Conservation (phyloP, 1,139 yeast genomes). For the Yamadazyma pseudoaaseri region DNA sequence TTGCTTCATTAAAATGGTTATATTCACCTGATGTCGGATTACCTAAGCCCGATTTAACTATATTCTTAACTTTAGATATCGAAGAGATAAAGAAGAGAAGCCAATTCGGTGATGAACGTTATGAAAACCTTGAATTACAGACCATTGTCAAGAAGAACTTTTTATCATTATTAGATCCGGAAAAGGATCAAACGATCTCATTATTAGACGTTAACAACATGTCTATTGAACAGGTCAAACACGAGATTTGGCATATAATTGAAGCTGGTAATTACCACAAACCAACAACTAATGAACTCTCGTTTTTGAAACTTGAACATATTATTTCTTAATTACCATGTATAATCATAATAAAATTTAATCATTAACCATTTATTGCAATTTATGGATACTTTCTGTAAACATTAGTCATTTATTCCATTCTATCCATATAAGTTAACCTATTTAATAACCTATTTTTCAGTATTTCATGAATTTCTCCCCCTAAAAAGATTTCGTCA, state of each 20-base stretch:
- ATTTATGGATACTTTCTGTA: not conserved
- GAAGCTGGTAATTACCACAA: conserved; percentile 12
- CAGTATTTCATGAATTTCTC: conserved; percentile 75
- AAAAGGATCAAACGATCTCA: conserved; percentile 33
- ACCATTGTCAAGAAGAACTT: conserved; percentile 62
- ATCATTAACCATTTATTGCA: not conserved
- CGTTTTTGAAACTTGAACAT: conserved; percentile 4
- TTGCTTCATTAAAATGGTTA: conserved; percentile 72
- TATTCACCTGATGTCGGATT: conserved; percentile 77
- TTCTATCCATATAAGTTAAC: conserved; percentile 48
- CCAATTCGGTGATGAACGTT: conserved; percentile 92
- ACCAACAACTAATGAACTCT: conserved; percentile 16
- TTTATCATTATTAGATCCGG: conserved; percentile 39
- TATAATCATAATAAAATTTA: conserved; percentile 21
- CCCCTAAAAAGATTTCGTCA: conserved; percentile 77
- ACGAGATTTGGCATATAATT: conserved; percentile 27
- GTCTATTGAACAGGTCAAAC: conserved; percentile 55
- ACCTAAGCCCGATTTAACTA: conserved; percentile 80
- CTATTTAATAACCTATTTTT: conserved; percentile 57
- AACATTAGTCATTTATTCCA: conserved; percentile 6
- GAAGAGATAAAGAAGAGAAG: conserved; percentile 54
- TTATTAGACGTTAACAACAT: conserved; percentile 61
- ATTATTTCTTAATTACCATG: conserved; percentile 37
- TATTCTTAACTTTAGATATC: conserved; percentile 67
- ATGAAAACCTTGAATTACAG: conserved; percentile 77